phyloP scores from a whole-genome alignment of 352 stramenopile genomes.

The Phytophthora colocasiae region DNA sequence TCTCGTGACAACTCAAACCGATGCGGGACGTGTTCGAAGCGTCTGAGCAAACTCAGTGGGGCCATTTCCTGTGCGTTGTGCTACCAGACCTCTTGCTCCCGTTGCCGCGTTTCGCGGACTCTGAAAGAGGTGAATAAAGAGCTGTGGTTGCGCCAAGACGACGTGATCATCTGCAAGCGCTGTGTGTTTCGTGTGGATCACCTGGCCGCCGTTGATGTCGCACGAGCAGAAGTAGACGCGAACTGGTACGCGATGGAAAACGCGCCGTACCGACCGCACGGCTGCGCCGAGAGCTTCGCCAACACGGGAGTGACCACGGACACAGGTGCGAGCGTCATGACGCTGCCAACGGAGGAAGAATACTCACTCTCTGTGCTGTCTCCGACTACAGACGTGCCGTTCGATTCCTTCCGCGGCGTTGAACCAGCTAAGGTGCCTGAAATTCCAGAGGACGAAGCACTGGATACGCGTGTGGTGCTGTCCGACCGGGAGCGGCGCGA shows the following conservation, averaged over 20 bases:
- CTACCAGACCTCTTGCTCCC: constrained; percentile 28
- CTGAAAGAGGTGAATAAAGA: constrained; percentile 37
- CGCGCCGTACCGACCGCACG: background rate
- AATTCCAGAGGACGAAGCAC: constrained; percentile 3
- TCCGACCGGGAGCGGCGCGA: constrained; percentile 36
- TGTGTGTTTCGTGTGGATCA: constrained; percentile 37
- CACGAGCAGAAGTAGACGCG: constrained; percentile 29
- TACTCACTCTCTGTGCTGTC: constrained; percentile 32
- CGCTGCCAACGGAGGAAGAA: constrained; percentile 23
- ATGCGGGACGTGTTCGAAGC: constrained; percentile 39
- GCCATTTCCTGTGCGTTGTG: constrained; percentile 29
- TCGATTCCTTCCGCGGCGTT: constrained; percentile 39
- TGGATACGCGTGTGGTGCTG: constrained; percentile 10
- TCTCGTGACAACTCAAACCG: constrained; percentile 2
- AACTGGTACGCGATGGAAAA: constrained; percentile 16
- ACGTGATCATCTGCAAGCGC: constrained; percentile 41
- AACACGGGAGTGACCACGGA: constrained; percentile 32
- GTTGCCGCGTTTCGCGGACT: constrained; percentile 34
- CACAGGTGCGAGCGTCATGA: constrained; percentile 28
- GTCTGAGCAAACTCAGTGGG: constrained; percentile 20
- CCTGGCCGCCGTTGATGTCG: constrained; percentile 33
- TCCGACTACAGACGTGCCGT: constrained; percentile 24
- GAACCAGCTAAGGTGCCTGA: background rate
- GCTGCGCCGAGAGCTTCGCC: constrained; percentile 10
- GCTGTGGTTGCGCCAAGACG: constrained; percentile 36